These are phyloP conservation scores for Geum urbanum DNA, from an alignment of 306 rosid species.

Conservation along the genomic window DNA sequence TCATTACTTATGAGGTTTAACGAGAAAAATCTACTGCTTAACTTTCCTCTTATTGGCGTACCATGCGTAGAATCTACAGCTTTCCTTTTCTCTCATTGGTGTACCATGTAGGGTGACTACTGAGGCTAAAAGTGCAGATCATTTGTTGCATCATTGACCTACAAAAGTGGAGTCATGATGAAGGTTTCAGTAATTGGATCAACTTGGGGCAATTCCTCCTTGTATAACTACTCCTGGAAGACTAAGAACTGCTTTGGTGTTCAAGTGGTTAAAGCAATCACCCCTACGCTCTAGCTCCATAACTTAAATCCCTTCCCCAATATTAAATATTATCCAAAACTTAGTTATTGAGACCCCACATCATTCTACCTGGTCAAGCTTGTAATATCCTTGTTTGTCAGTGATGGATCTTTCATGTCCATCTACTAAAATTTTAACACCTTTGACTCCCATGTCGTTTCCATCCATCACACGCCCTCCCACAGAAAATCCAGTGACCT, in stretches of 20 bases:
- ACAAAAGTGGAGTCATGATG: not conserved
- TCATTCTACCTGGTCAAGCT: slow-evolving; percentile 84
- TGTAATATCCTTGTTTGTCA: slow-evolving; percentile 89
- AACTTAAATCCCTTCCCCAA: not conserved
- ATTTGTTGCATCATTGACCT: not conserved
- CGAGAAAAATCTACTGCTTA: not conserved
- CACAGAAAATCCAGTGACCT: slow-evolving; percentile 98
- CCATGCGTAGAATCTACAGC: not conserved
- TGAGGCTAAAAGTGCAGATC: not conserved
- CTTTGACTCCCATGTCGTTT: slow-evolving; percentile 74
- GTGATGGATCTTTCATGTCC: slow-evolving; percentile 86
- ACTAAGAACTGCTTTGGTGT: not conserved
- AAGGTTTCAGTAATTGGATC: not conserved
- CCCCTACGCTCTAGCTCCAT: not conserved
- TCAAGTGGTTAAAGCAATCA: not conserved
- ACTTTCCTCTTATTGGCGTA: not conserved
- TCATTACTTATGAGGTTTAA: not conserved
- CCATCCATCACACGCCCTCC: slow-evolving; percentile 97
- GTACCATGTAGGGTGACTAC: not conserved
- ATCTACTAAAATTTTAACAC: slow-evolving; percentile 84
- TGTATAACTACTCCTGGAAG: not conserved
- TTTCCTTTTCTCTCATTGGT: not conserved
- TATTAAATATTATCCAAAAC: not conserved
- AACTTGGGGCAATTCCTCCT: not conserved
- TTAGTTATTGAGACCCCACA: slow-evolving; percentile 1